Percentiles rank a stretch among this genome's conserved stretches.
phyloP scores from a whole-genome alignment of 352 stramenopile genomes.

The Phytophthora brassicae region DNA sequence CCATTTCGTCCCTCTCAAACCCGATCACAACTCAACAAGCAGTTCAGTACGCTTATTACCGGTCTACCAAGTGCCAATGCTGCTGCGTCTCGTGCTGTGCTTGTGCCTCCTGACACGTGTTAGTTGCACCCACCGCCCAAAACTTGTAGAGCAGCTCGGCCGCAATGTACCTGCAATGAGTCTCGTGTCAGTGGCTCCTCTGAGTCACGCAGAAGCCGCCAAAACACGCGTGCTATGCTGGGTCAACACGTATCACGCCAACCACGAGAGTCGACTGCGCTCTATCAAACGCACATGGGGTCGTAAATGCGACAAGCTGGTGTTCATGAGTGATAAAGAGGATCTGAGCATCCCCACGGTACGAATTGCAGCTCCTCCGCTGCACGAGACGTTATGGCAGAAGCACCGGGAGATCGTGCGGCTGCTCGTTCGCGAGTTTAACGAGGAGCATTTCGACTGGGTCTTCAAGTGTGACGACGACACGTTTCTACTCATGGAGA shows the following conservation, averaged over 20 bases:
- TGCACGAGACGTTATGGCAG: slow-evolving; percentile 83
- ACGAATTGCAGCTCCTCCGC: slow-evolving; percentile 56
- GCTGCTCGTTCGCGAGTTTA: slow-evolving; percentile 64
- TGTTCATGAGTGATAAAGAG: slow-evolving; percentile 87
- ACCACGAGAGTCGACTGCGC: slow-evolving; percentile 59
- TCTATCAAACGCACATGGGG: slow-evolving; percentile 83
- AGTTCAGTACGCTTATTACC: neutral
- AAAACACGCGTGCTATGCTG: slow-evolving; percentile 76
- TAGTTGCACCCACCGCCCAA: neutral
- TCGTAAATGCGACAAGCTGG: slow-evolving; percentile 80
- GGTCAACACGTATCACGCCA: slow-evolving; percentile 85
- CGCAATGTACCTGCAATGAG: slow-evolving; percentile 70
- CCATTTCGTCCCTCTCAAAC: slow-evolving; percentile 1
- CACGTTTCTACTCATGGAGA: slow-evolving; percentile 86
- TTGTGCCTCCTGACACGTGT: neutral
- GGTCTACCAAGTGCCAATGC: neutral
- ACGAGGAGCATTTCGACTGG: slow-evolving; percentile 75
- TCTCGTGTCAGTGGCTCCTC: slow-evolving; percentile 62
- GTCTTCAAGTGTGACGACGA: slow-evolving; percentile 90
- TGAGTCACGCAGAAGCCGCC: slow-evolving; percentile 36
- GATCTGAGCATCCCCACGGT: slow-evolving; percentile 65
- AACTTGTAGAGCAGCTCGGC: slow-evolving; percentile 47
- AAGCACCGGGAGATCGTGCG: slow-evolving; percentile 84
- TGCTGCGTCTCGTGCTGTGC: slow-evolving; percentile 5
- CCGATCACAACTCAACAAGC: slow-evolving; percentile 9